Conservation (phyloP, 164 flowering plant species). For the Tetrastigma voinierianum region DNA sequence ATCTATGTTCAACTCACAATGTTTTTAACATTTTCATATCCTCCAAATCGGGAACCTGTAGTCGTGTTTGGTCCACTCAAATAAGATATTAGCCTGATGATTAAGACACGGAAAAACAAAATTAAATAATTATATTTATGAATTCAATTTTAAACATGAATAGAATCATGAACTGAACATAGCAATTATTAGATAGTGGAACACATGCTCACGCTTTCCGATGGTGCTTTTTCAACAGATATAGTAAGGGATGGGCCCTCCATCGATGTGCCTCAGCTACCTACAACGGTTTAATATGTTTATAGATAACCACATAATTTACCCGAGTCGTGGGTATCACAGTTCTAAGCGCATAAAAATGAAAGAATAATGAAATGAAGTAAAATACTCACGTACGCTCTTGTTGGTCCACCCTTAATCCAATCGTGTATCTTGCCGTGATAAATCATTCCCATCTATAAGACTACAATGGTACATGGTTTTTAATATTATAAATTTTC, state of each 20-base stretch:
- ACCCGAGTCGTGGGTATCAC: too few species aligned
- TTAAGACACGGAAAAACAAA: slow-evolving; percentile 7
- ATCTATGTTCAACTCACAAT: slow-evolving; percentile 52
- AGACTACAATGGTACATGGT: slow-evolving; percentile 39
- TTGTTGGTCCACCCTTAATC: slow-evolving; percentile 74
- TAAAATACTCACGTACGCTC: slow-evolving; percentile 45
- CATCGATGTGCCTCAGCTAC: slow-evolving; percentile 74
- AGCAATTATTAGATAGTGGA: not conserved
- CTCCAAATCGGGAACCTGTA: slow-evolving; percentile 61
- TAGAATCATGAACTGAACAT: not conserved
- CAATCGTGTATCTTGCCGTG: slow-evolving; percentile 70
- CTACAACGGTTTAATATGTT: slow-evolving; percentile 31
- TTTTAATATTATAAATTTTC: not conserved
- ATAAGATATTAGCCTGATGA: slow-evolving; percentile 77
- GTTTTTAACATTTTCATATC: slow-evolving; percentile 27
- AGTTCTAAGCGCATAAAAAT: not conserved
- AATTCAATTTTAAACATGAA: not conserved
- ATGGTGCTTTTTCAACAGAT: slow-evolving; percentile 48
- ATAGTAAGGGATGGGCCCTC: slow-evolving; percentile 75
- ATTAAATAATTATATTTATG: not conserved
- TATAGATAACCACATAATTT: not conserved
- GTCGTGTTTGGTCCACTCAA: slow-evolving; percentile 40
- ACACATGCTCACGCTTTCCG: slow-evolving; percentile 45
- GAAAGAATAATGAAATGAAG: not conserved
- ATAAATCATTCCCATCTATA: slow-evolving; percentile 61